These are phyloP conservation scores for Cercospora sesami DNA, from an alignment of 2,329 filamentous ascomycete genomes.

Conservation along the genomic window DNA sequence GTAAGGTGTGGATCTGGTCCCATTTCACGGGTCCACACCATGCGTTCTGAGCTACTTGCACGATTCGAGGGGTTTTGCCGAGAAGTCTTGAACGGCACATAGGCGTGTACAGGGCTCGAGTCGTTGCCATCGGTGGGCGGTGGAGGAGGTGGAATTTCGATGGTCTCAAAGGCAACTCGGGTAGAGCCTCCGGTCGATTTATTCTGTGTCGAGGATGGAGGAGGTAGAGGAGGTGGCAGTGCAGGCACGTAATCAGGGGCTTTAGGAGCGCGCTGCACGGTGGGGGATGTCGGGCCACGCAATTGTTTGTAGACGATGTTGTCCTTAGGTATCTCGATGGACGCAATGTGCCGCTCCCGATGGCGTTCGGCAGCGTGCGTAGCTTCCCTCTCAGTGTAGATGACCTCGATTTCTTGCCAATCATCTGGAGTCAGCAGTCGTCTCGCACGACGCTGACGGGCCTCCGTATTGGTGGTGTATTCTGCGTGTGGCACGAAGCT, in stretches of 20 bases:
- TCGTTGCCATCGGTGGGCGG: background rate
- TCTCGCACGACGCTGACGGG: conserved; percentile 18
- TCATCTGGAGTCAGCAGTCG: conserved; percentile 26
- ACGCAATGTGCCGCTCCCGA: background rate
- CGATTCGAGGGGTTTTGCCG: background rate
- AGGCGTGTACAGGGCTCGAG: background rate
- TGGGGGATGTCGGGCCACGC: conserved; percentile 12
- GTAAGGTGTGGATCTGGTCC: background rate
- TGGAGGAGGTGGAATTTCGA: conserved; percentile 20
- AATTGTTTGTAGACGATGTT: conserved; percentile 21
- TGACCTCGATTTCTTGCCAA: conserved; percentile 24
- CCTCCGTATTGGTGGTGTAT: conserved; percentile 24
- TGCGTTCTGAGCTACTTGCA: background rate
- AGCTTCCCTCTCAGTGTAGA: background rate
- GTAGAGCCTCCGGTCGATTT: background rate
- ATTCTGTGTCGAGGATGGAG: background rate
- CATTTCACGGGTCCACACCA: background rate
- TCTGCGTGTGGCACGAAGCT: conserved; percentile 30
- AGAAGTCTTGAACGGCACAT: background rate
- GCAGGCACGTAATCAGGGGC: background rate
- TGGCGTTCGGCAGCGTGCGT: background rate
- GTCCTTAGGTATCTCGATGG: background rate
- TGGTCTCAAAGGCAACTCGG: conserved; percentile 7
- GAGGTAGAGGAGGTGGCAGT: background rate
- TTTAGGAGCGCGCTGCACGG: background rate